Base-by-base conservation (phyloP, 176 grass and related monocot species). In the Oropetium thomaeum region DNA sequence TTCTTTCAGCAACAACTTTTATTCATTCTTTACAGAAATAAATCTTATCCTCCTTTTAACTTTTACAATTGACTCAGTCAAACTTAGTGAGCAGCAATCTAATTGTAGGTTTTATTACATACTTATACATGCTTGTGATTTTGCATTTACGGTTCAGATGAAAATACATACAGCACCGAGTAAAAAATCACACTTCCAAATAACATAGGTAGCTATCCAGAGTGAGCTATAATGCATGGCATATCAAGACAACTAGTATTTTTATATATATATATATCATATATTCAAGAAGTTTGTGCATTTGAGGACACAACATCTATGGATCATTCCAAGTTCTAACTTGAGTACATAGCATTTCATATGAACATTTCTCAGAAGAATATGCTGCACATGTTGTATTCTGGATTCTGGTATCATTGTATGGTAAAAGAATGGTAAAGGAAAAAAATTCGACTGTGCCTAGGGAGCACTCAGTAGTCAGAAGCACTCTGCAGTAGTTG, bases 301-400 rank as follows among this genome's bases (percentile, higher is more conserved):
- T 35, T 44, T 45, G n/a, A 43, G 15, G 37, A 45, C 37, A 65
- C 1, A 30, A 26, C 35, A 49, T 55, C 44, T 30, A 59, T 33
- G 27, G 13, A 40, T 82, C 2, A 4, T 41, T 77, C 25, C 8
- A 59, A 31, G 27, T n/a, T 40, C 9, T 40, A 45, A 51, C 49
- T 64, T 1, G 1, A 78, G 17, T 13, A 73, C 35, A 35, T 30
- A 44, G 0, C 54, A 79, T 25, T 69, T 54, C 52, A 35, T 74
- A 63, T 61, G 53, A 57, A 43, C 14, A 64, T 69, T 47, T 58
- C 22, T 74, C 16, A 35, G 41, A 53, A 69, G n/a, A 30, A 74
- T 57, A 74, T 69, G 62, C 43, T 78, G 66, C 80, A 43, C 75
- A 54, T 35, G 33, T 53, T 83, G 53, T 53, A 73, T 4, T n/a